These are phyloP conservation scores for Diaporthe amygdali DNA, from an alignment of 2,329 filamentous ascomycete genomes.

Conservation along the genomic window DNA sequence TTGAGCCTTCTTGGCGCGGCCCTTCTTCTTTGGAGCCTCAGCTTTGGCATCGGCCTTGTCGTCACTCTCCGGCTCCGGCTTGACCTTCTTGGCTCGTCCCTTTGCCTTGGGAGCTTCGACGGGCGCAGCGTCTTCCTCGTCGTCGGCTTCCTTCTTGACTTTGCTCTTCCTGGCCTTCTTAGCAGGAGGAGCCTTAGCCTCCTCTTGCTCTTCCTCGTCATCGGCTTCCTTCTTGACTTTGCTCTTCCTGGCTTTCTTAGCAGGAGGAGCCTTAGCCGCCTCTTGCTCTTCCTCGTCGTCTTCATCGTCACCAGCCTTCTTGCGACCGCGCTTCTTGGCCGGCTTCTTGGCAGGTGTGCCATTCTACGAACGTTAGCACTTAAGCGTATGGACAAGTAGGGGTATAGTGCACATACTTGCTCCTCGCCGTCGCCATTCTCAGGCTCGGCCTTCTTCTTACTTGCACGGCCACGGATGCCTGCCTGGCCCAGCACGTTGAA, in stretches of 20 bases:
- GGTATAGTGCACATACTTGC: slow-evolving; percentile 16
- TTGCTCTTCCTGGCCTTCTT: slow-evolving; percentile 43
- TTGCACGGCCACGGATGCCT: slow-evolving; percentile 61
- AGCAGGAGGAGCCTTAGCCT: slow-evolving; percentile 37
- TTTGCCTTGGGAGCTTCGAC: slow-evolving; percentile 26
- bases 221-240: slow-evolving; percentile 29
- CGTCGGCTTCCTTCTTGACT: slow-evolving; percentile 24
- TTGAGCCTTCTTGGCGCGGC: slow-evolving; percentile 33
- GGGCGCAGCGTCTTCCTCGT: background rate
- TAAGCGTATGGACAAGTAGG: background rate
- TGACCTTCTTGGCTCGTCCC: slow-evolving; percentile 44
- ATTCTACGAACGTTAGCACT: slow-evolving; percentile 22
- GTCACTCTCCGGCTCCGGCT: slow-evolving; percentile 6
- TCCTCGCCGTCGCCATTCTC: slow-evolving; percentile 37
- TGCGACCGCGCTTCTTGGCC: slow-evolving; percentile 40
- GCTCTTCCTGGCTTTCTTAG: slow-evolving; percentile 44
- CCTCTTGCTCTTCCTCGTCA: background rate
- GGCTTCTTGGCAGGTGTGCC: slow-evolving; percentile 38
- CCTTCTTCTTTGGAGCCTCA: slow-evolving; percentile 48
- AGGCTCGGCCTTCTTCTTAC: slow-evolving; percentile 40
- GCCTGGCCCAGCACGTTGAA: slow-evolving; percentile 72
- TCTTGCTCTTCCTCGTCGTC: slow-evolving; percentile 12
- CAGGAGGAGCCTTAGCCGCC: slow-evolving; percentile 35
- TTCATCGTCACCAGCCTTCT: slow-evolving; percentile 38
- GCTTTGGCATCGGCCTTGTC: slow-evolving; percentile 56